Percentiles rank a stretch among this genome's conserved stretches.
These are phyloP conservation scores for Xylariaceae sp. DNA, from an alignment of 2,329 filamentous ascomycete genomes.

Conservation along the genomic window DNA sequence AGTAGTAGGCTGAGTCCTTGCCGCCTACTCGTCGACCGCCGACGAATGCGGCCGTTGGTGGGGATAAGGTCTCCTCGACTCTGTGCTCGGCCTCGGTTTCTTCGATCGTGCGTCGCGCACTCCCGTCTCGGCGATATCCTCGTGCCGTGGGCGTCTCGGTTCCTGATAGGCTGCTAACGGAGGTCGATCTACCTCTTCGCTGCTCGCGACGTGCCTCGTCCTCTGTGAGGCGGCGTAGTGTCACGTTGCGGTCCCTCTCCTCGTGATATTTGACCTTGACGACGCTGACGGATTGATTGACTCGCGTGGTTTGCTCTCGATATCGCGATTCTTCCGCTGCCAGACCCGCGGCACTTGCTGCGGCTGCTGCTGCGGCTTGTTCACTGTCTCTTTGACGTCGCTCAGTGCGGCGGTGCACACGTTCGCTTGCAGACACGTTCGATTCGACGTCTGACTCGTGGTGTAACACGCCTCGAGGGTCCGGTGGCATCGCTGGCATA, in stretches of 20 bases:
- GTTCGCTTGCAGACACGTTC: conserved; percentile 38
- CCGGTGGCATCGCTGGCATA: conserved; percentile 53
- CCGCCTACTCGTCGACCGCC: conserved; percentile 42
- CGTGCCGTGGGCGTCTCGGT: conserved; percentile 45
- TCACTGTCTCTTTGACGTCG: conserved; percentile 43
- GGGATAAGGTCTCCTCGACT: conserved; percentile 41
- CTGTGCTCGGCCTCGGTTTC: conserved; percentile 41
- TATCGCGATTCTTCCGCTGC: conserved; percentile 44
- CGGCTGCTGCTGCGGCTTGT: conserved; percentile 43
- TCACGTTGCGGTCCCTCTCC: conserved; percentile 56
- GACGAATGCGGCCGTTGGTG: conserved; percentile 54
- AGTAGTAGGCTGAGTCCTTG: conserved; percentile 60
- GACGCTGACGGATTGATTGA: conserved; percentile 49
- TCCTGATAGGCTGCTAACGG: conserved; percentile 52
- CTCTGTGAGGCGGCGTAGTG: conserved; percentile 55
- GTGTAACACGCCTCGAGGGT: conserved; percentile 44
- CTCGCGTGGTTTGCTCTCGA: conserved; percentile 36
- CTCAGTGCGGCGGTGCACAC: conserved; percentile 40
- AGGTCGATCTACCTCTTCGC: conserved; percentile 42
- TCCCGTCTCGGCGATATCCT: conserved; percentile 52
- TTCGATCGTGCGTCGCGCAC: conserved; percentile 41
- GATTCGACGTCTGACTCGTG: conserved; percentile 41
- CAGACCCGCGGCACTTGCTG: conserved; percentile 42
- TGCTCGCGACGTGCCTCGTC: conserved; percentile 48
- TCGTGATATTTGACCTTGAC: conserved; percentile 57